Evolutionary conservation across 371 early-diverging fungal species (phyloP), one percentile per base, ranked within the genome.

Genomic region (Mucor racemosus): DNA sequence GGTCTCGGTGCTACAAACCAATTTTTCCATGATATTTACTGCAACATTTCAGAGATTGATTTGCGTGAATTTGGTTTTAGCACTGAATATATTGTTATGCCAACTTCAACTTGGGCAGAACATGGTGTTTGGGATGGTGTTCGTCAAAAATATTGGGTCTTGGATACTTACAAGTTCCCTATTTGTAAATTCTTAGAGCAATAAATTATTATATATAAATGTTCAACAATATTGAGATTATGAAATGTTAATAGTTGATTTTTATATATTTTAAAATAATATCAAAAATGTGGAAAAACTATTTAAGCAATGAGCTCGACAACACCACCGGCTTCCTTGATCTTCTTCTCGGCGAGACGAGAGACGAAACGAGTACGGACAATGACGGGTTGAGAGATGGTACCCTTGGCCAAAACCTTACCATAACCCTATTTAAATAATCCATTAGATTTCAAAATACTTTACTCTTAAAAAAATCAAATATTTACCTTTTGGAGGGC

Each of bases 301-400:
- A 55, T 72, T 75, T 82, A 82, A 71, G 82, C 82, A 76, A 79
- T 76, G 65, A 82, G 79, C 66, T 82, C 82, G 65, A 82, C 82
- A 74, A 77, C 93, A 84, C 99, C 99, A 86, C 99, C 99, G 76
- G 91, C 96, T 71, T 86, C 93, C 88, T 97, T 96, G 88, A 99
- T 99, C 94, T 99, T 99, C 82, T 95, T 87, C 86, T 99, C 99
- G 66, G 99, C 99, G 76, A 88, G 86, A 71, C 89, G 86, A 73
- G 95, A 94, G 85, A 99, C 95, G 73, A 88, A 93, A 76, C 98
- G 94, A 76, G 99, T 92, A 90, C 97, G 98, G 83, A 99, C 97
- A 78, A 99, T 96, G 81, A 98, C 86, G 77, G 99, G 99, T 77
- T 92, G 90, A 73, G 97, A 92, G 65, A 98, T 88, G 73, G 87